Evolutionary conservation across 2,329 filamentous ascomycete species (phyloP).

Genomic region (Alternaria dauci): DNA sequence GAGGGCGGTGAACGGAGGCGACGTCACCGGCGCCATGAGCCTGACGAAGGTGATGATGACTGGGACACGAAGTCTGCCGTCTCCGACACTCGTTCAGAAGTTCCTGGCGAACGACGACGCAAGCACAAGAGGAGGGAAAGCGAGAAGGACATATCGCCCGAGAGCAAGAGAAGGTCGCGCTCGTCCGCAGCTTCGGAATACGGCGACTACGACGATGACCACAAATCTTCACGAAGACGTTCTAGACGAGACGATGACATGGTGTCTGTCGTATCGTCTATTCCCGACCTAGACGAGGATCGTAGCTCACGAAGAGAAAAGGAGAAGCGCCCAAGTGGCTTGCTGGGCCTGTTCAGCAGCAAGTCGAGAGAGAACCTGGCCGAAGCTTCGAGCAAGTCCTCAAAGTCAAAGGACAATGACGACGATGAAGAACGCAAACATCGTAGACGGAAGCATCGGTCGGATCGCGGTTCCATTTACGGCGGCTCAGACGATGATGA

Average conservation of each 20-base stretch:
- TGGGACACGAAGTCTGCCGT: slow-evolving; percentile 53
- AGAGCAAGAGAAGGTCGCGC: slow-evolving; percentile 35
- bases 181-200: slow-evolving; percentile 53
- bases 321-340: slow-evolving; percentile 56
- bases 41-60: slow-evolving; percentile 49
- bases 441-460: slow-evolving; percentile 56
- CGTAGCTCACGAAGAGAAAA: slow-evolving; percentile 46
- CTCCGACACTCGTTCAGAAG: slow-evolving; percentile 49
- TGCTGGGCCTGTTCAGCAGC: slow-evolving; percentile 58
- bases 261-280: slow-evolving; percentile 52
- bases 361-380: slow-evolving; percentile 53
- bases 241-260: slow-evolving; percentile 56
- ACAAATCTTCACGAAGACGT: slow-evolving; percentile 50
- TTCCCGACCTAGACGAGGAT: slow-evolving; percentile 53
- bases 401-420: slow-evolving; percentile 47
- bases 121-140: slow-evolving; percentile 45
- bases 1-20: slow-evolving; percentile 42
- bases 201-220: slow-evolving; percentile 51
- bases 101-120: slow-evolving; percentile 44
- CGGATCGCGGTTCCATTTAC: slow-evolving; percentile 50
- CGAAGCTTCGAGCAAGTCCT: slow-evolving; percentile 45
- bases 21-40: slow-evolving; percentile 47
- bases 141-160: slow-evolving; percentile 44
- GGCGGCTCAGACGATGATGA: slow-evolving; percentile 53
- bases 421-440: slow-evolving; percentile 53